A percentile compares a stretch with the other conserved stretches of the same genome.
Evolutionary conservation across 768 basidiomycete species (phyloP).

Genomic region (Clathrus columnatus): DNA sequence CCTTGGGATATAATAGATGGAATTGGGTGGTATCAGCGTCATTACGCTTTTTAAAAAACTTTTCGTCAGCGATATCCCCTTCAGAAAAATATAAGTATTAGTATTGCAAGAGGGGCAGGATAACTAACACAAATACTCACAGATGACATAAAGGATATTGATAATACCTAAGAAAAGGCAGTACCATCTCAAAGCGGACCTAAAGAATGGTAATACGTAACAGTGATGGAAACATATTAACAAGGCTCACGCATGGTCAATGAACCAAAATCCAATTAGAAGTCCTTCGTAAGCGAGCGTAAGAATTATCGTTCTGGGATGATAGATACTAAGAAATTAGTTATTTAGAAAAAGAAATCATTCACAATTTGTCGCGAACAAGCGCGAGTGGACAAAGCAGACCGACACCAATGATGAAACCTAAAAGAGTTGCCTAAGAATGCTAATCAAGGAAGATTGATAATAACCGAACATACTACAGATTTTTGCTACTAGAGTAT

Average conservation of each 20-base stretch:
- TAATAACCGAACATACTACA: slow-evolving; percentile 37
- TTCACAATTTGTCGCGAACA: slow-evolving; percentile 85
- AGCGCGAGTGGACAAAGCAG: slow-evolving; percentile 78
- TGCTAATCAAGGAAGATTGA: not conserved
- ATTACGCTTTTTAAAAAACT: slow-evolving; percentile 90
- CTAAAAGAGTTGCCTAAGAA: not conserved
- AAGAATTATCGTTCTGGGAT: slow-evolving; percentile 71
- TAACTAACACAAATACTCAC: slow-evolving; percentile 33
- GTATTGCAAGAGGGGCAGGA: not conserved
- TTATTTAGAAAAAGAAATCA: not conserved
- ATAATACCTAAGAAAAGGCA: slow-evolving; percentile 76
- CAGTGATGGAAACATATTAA: slow-evolving; percentile 7
- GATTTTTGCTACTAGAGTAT: slow-evolving; percentile 85
- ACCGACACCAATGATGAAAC: slow-evolving; percentile 78
- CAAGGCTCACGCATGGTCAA: slow-evolving; percentile 72
- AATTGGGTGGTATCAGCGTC: slow-evolving; percentile 93
- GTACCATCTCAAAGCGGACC: slow-evolving; percentile 82
- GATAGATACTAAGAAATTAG: slow-evolving; percentile 7
- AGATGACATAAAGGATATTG: slow-evolving; percentile 84
- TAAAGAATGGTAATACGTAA: slow-evolving; percentile 7
- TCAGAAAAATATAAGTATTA: slow-evolving; percentile 4
- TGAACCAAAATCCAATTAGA: slow-evolving; percentile 91
- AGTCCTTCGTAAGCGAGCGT: slow-evolving; percentile 78
- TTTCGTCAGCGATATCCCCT: slow-evolving; percentile 94
- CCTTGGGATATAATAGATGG: slow-evolving; percentile 57